Evolutionary conservation across 768 basidiomycete genomes (phyloP).

Genomic region (Rubroboletus pulcherrimus): DNA sequence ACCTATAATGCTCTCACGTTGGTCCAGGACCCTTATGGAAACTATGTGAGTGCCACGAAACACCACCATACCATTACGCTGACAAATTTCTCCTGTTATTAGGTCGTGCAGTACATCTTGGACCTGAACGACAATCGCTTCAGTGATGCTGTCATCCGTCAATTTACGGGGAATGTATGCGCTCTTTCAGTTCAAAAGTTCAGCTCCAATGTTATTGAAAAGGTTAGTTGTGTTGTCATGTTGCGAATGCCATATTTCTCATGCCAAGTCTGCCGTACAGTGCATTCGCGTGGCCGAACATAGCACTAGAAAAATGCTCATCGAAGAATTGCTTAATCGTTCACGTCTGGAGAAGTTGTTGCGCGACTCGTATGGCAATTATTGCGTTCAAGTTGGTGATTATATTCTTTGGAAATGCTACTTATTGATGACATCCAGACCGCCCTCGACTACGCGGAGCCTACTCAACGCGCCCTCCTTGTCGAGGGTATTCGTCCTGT

Average conservation of each 20-base stretch:
- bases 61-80: background rate
- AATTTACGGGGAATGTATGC: conserved; percentile 97
- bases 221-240: conserved; percentile 43
- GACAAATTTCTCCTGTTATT: conserved; percentile 5
- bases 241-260: background rate
- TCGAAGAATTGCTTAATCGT: conserved; percentile 93
- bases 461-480: conserved; percentile 84
- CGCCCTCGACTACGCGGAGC: conserved; percentile 95
- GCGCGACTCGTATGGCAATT: conserved; percentile 95
- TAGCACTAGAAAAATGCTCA: conserved; percentile 87
- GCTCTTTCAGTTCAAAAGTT: conserved; percentile 98
- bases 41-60: conserved; percentile 58
- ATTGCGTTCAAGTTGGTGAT: conserved; percentile 76
- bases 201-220: conserved; percentile 98
- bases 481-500: conserved; percentile 99
- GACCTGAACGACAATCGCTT: conserved; percentile 98
- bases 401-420: background rate
- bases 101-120: conserved; percentile 97
- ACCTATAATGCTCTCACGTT: conserved; percentile 97
- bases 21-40: conserved; percentile 95
- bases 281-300: conserved; percentile 95
- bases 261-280: conserved; percentile 29
- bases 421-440: conserved; percentile 52
- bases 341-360: conserved; percentile 92
- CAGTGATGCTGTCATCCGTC: conserved; percentile 95